These are phyloP conservation scores for Syncephalis fuscata DNA, from an alignment of 371 early-diverging fungal species.

Conservation along the genomic window DNA sequence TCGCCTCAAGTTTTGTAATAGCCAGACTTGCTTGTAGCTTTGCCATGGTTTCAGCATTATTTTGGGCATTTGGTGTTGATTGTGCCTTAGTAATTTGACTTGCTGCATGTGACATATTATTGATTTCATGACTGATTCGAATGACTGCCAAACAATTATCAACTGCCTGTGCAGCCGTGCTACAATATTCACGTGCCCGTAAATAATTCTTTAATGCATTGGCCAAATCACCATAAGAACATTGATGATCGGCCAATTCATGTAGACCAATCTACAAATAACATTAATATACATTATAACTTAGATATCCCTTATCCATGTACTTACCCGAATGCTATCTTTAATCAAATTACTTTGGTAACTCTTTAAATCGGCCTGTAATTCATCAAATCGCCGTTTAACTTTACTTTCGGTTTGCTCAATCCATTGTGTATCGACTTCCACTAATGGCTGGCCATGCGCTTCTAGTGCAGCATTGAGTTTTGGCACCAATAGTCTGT, in stretches of 20 bases:
- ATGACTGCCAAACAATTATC: conserved; percentile 65
- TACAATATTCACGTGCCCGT: conserved; percentile 60
- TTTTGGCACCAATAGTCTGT: conserved; percentile 19
- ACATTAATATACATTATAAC: not conserved
- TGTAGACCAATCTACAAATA: conserved; percentile 42
- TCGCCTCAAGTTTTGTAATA: conserved; percentile 35
- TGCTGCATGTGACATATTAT: conserved; percentile 48
- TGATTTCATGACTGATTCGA: conserved; percentile 44
- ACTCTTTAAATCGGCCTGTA: conserved; percentile 54
- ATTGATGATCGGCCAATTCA: conserved; percentile 59
- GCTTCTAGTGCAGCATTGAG: conserved; percentile 29
- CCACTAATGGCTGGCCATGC: conserved; percentile 13
- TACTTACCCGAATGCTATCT: conserved; percentile 62
- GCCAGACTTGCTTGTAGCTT: conserved; percentile 52
- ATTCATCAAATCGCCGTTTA: conserved; percentile 27
- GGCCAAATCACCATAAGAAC: conserved; percentile 43
- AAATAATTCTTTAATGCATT: conserved; percentile 49
- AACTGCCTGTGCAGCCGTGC: conserved; percentile 47
- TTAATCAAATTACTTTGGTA: conserved; percentile 55
- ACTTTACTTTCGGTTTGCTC: conserved; percentile 22
- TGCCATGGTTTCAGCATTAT: conserved; percentile 29
- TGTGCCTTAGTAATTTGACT: conserved; percentile 61
- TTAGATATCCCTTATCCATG: not conserved
- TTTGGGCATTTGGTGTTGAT: conserved; percentile 34
- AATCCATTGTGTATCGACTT: conserved; percentile 38